Percentiles rank a stretch among this genome's conserved stretches.
These are phyloP conservation scores for Calonectria naviculata DNA, from an alignment of 2,329 filamentous ascomycete genomes.

Conservation along the genomic window DNA sequence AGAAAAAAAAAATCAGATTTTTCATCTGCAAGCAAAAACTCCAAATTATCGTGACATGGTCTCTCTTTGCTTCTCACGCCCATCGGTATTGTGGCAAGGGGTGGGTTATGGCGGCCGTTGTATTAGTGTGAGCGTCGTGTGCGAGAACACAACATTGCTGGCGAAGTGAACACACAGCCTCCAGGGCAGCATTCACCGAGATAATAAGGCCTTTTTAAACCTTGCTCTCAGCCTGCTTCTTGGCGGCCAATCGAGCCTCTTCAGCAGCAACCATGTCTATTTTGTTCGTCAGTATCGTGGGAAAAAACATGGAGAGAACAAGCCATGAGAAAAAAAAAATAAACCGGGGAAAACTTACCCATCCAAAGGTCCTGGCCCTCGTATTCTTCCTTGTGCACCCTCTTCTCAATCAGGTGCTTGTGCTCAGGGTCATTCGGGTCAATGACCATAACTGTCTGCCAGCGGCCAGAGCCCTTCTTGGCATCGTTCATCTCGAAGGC, in stretches of 20 bases:
- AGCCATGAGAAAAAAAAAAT: too few relatives aligned
- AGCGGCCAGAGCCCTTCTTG: slow-evolving; percentile 78
- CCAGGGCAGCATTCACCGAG: neutral
- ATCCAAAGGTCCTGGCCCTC: slow-evolving; percentile 94
- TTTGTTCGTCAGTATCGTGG: slow-evolving; percentile 13
- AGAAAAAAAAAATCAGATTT: neutral
- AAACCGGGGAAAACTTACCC: slow-evolving; percentile 61
- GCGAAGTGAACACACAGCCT: neutral
- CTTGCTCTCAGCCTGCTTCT: slow-evolving; percentile 44
- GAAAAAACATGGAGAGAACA: neutral
- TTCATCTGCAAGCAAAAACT: slow-evolving; percentile 1
- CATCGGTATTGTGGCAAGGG: neutral
- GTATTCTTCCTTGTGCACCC: slow-evolving; percentile 87
- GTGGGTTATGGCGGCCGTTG: neutral
- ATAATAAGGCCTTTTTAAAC: slow-evolving; percentile 20
- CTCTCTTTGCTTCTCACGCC: neutral
- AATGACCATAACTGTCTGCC: slow-evolving; percentile 85
- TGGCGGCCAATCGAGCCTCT: slow-evolving; percentile 68
- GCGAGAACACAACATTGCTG: neutral
- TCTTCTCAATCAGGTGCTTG: slow-evolving; percentile 87
- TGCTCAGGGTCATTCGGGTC: slow-evolving; percentile 87
- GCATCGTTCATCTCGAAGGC: slow-evolving; percentile 85
- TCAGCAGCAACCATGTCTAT: slow-evolving; percentile 86
- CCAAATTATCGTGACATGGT: neutral
- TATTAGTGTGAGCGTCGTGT: neutral